phyloP scores from a whole-genome alignment of 768 basidiomycete species.

The Boletus rubescentipes region DNA sequence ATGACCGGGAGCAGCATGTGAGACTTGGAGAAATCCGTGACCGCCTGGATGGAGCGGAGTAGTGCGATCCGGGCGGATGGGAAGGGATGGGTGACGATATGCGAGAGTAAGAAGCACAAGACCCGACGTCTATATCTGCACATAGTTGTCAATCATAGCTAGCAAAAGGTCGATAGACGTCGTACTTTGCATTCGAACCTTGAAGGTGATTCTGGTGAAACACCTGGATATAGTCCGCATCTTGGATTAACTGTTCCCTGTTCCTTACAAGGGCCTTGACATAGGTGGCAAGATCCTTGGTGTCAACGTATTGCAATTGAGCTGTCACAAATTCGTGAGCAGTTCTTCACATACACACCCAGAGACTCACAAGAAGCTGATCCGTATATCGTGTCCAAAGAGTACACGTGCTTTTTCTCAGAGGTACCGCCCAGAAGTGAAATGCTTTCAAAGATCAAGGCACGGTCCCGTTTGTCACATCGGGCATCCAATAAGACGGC shows the following conservation, averaged over 20 bases:
- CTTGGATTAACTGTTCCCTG: slow-evolving; percentile 57
- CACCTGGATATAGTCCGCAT: slow-evolving; percentile 52
- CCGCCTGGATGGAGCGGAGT: slow-evolving; percentile 43
- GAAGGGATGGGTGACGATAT: slow-evolving; percentile 59
- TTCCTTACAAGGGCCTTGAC: slow-evolving; percentile 48
- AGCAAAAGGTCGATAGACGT: slow-evolving; percentile 26
- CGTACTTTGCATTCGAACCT: slow-evolving; percentile 47
- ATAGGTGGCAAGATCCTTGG: slow-evolving; percentile 61
- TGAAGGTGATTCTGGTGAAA: slow-evolving; percentile 61
- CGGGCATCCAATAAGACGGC: slow-evolving; percentile 45
- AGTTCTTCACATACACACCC: background rate
- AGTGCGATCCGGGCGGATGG: slow-evolving; percentile 51
- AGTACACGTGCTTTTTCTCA: slow-evolving; percentile 58
- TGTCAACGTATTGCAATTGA: slow-evolving; percentile 66
- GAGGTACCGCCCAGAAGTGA: slow-evolving; percentile 41
- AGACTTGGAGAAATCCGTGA: slow-evolving; percentile 45
- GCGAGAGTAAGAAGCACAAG: slow-evolving; percentile 77
- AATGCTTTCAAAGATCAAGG: slow-evolving; percentile 54
- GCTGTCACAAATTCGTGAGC: slow-evolving; percentile 32
- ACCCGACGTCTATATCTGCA: slow-evolving; percentile 68
- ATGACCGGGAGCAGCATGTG: slow-evolving; percentile 61
- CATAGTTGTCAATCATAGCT: slow-evolving; percentile 18
- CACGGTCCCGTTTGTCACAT: slow-evolving; percentile 29
- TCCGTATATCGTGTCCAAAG: slow-evolving; percentile 73
- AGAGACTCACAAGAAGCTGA: slow-evolving; percentile 47